Conservation (phyloP, 148 eudicot species). For the Arbutus unedo region DNA sequence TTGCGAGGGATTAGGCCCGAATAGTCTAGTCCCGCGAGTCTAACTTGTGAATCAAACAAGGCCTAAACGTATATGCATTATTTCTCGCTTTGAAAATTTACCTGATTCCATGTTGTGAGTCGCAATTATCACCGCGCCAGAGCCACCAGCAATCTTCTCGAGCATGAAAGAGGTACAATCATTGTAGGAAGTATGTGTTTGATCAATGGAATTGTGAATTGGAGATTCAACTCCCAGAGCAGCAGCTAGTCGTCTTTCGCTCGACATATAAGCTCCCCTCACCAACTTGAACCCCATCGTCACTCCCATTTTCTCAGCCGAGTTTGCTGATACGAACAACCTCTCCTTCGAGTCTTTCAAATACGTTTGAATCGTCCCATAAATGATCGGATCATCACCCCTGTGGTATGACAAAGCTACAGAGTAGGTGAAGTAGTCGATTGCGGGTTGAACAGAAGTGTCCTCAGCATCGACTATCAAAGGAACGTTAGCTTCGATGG, state of each 20-base stretch:
- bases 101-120: conserved; percentile 92
- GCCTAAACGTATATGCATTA: background rate
- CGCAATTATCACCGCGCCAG: conserved; percentile 68
- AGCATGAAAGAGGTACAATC: conserved; percentile 75
- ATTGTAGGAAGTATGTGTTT: conserved; percentile 74
- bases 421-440: conserved; percentile 78
- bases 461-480: conserved; percentile 88
- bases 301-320: conserved; percentile 62
- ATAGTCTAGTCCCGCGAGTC: no score
- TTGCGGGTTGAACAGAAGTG: conserved; percentile 68
- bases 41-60: no score
- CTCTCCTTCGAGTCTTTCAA: conserved; percentile 78
- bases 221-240: conserved; percentile 71
- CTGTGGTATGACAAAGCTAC: conserved; percentile 47
- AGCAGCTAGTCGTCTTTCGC: conserved; percentile 56
- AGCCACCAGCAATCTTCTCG: conserved; percentile 51
- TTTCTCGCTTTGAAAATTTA: conserved; percentile 3
- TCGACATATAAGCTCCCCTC: conserved; percentile 88
- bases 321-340: conserved; percentile 35
- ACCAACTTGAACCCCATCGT: conserved; percentile 83
- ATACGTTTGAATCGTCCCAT: conserved; percentile 73
- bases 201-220: conserved; percentile 53
- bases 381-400: conserved; percentile 50
- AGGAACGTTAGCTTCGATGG: conserved; percentile 57
- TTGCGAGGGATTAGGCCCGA: no score